A percentile compares a stretch with the other conserved stretches of the same genome.
These are phyloP conservation scores for Podosphaera xanthii DNA, from an alignment of 2,329 filamentous ascomycete species.

Conservation along the genomic window DNA sequence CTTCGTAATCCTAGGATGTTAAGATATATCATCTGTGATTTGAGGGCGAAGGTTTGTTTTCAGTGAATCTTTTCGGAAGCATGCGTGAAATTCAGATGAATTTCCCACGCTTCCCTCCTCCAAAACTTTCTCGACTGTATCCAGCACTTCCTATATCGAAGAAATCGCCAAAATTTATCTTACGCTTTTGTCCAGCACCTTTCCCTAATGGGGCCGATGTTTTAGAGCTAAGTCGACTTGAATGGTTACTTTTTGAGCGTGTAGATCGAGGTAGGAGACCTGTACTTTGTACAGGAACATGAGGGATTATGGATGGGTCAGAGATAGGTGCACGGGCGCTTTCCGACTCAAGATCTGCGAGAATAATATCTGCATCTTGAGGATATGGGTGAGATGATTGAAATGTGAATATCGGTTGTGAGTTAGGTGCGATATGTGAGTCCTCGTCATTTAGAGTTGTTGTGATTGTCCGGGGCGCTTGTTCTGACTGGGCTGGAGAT, in stretches of 20 bases:
- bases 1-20: neutral
- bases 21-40: neutral
- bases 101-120: slow-evolving; percentile 17
- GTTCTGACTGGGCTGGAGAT: slow-evolving; percentile 19
- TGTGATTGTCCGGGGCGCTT: slow-evolving; percentile 13
- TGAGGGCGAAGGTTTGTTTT: neutral
- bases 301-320: slow-evolving; percentile 8
- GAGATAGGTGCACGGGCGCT: slow-evolving; percentile 15
- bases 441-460: slow-evolving; percentile 4
- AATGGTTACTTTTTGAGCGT: slow-evolving; percentile 13
- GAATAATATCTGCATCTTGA: slow-evolving; percentile 31
- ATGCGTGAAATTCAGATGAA: slow-evolving; percentile 10
- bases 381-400: slow-evolving; percentile 39
- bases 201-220: slow-evolving; percentile 23
- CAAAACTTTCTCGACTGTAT: slow-evolving; percentile 32
- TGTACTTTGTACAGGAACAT: slow-evolving; percentile 7
- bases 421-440: slow-evolving; percentile 8
- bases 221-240: slow-evolving; percentile 8
- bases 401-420: slow-evolving; percentile 44
- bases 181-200: slow-evolving; percentile 48
- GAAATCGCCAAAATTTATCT: slow-evolving; percentile 51
- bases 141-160: slow-evolving; percentile 46
- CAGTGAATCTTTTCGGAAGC: neutral
- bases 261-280: slow-evolving; percentile 12
- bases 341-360: slow-evolving; percentile 38